phyloP scores from a whole-genome alignment of 1,139 yeast species.

The Spathaspora sp. region DNA sequence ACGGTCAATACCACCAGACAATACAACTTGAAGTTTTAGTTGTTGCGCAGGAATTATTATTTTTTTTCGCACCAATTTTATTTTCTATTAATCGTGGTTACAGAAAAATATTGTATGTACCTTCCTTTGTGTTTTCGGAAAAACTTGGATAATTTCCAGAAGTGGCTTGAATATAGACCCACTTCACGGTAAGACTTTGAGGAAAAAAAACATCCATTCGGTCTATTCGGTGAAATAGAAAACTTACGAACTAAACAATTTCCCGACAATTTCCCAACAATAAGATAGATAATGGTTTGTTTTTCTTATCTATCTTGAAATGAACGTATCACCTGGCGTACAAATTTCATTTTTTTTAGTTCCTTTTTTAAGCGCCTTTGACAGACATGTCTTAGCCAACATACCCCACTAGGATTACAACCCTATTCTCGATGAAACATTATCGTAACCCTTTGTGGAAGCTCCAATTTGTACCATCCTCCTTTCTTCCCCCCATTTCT shows the following conservation, averaged over 20 bases:
- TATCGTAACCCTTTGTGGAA: background rate
- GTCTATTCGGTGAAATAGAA: background rate
- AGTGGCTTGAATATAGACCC: too few relatives aligned
- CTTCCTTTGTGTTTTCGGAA: constrained; percentile 1
- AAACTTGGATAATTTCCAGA: background rate
- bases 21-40: background rate
- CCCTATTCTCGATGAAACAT: background rate
- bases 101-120: background rate
- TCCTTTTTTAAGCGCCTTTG: background rate
- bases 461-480: background rate
- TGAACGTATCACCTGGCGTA: background rate
- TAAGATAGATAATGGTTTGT: background rate
- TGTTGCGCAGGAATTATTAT: background rate
- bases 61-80: background rate
- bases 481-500: background rate
- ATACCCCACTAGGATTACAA: background rate
- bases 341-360: background rate
- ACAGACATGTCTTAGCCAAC: background rate
- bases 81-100: background rate
- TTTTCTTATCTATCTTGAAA: background rate
- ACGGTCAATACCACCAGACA: background rate
- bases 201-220: too few relatives aligned
- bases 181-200: too few relatives aligned
- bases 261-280: background rate
- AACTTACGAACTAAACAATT: background rate